Evolutionary conservation across 495 filamentous ascomycete genomes (phyloP), one percentile per base, ranked within the genome.

Genomic region (Tuber indicum): DNA sequence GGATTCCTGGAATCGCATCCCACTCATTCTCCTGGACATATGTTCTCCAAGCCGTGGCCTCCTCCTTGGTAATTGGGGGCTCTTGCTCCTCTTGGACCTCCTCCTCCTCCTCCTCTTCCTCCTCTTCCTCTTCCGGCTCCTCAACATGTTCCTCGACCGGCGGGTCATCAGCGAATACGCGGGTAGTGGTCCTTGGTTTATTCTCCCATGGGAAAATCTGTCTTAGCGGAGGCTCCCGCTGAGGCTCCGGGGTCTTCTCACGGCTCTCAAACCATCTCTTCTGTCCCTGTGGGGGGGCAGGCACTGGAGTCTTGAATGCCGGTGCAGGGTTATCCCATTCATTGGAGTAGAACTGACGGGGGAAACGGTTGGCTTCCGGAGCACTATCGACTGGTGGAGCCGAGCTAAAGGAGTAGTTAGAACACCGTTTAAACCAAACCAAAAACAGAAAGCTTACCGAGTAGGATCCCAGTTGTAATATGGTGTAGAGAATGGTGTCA

Each of bases 201-300:
- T 80, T 70, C 74, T 83, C 82, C 82, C 82, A 83, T 73, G 82
- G 82, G 69, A 83, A 83, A 45, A 83, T 76, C 23, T 81, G 76
- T 45, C 75, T 82, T 21, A 81, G 76, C 43, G 79, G 78, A 17
- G 76, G 77, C 71, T 81, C 79, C 41, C 49, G 62, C 21, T 10
- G 41, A 49, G 70, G 70, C 52, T 74, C 78, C 39, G 47, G 71
- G 46, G 70, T 74, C 52, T 75, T 45, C 10, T 49, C 58, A 12
- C 62, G 41, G 73, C 43, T 39, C 58, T 70, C n/a, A 66, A 66
- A 66, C 58, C 58, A 66, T 16, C 14, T 32, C 58, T 66, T 66
- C 58, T 66, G 58, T 66, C 58, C 58, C 26, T 66, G 58, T 19
- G 58, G 58, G 58, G 46, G 76, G 70, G 76, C 70, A 4, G 70